Percentiles rank a stretch among this genome's conserved stretches.
These are phyloP conservation scores for Pleurotus platypus DNA, from an alignment of 768 basidiomycete species.

Conservation along the genomic window DNA sequence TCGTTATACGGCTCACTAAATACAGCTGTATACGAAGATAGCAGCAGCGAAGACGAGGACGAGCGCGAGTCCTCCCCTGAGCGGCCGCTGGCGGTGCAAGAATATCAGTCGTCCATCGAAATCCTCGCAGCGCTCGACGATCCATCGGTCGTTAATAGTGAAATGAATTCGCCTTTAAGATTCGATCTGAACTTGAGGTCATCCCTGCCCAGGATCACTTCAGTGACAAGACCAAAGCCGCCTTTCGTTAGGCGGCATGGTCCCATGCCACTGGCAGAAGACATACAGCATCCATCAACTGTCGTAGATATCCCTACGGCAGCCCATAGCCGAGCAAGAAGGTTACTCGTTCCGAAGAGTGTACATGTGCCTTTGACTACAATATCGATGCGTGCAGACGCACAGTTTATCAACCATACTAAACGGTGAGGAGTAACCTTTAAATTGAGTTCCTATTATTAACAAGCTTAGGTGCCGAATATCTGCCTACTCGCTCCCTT, in stretches of 20 bases:
- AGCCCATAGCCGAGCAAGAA: constrained; percentile 22
- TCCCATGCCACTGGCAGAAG: not conserved
- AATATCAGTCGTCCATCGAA: not conserved
- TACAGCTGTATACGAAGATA: constrained; percentile 9
- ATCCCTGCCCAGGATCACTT: not conserved
- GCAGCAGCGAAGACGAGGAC: not conserved
- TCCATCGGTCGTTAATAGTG: too few species aligned
- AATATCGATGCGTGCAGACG: constrained; percentile 42
- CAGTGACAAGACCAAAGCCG: too few species aligned
- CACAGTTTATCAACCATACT: constrained; percentile 36
- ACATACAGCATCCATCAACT: not conserved
- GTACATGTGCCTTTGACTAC: constrained; percentile 33
- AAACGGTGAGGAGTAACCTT: constrained; percentile 20
- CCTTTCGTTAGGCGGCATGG: too few species aligned
- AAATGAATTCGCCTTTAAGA: too few species aligned
- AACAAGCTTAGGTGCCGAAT: constrained; percentile 27
- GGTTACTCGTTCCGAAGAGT: constrained; percentile 21
- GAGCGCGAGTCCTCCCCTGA: not conserved
- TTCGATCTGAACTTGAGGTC: not conserved
- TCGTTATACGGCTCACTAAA: constrained; percentile 8
- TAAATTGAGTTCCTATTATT: constrained; percentile 12
- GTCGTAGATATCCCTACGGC: constrained; percentile 15
- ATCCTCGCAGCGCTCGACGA: too few species aligned
- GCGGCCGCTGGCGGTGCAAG: not conserved
- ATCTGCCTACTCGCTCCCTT: constrained; percentile 33